Evolutionary conservation across 306 rosid species (phyloP), one percentile per base, ranked within the genome.

Genomic region (Cicer bijugum): DNA sequence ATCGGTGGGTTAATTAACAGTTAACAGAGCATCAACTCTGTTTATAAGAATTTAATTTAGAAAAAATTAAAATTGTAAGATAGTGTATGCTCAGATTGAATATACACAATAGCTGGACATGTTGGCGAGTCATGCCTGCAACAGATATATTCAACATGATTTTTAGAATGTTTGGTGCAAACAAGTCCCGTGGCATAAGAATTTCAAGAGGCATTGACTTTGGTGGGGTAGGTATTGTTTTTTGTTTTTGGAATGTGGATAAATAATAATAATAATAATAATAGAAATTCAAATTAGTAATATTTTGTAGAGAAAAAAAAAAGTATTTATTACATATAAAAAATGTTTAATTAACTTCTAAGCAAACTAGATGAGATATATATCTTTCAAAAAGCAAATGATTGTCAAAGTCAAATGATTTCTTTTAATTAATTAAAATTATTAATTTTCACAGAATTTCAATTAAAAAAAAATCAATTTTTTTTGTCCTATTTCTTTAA

Each of bases 151-250:
- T 70, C 37, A 63, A 17, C 82, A 82, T 44, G 66, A 23, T 45
- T 71, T 68, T 68, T 52, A 39, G 69, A 80, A 33, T 72, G 74
- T 76, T 60, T 19, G 76, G 73, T 51, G n/a, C 64, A 83, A 80
- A 71, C 61, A 56, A 44, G 67, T 57, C 67, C 23, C 12, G 11
- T 53, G 47, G 60, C 82, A 76, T 80, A 69, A 72, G 23, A 76
- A 65, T 80, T 83, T 80, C 87, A 72, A 56, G 73, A 59, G 61
- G 74, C 23, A 48, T 84, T 83, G 84, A 83, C 86, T 80, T 83
- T 72, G 52, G 67, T 59, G 53, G 67, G 80, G 60, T n/a, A 47
- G 12, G 33, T 44, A 47, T 63, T 33, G 8, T 59, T 20, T 28
- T 35, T 12, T 28, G 35, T 28, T 28, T 28, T 28, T 28, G 5